These are phyloP conservation scores for Lichina pygmaea DNA, from an alignment of 495 filamentous ascomycete genomes.

Conservation along the genomic window DNA sequence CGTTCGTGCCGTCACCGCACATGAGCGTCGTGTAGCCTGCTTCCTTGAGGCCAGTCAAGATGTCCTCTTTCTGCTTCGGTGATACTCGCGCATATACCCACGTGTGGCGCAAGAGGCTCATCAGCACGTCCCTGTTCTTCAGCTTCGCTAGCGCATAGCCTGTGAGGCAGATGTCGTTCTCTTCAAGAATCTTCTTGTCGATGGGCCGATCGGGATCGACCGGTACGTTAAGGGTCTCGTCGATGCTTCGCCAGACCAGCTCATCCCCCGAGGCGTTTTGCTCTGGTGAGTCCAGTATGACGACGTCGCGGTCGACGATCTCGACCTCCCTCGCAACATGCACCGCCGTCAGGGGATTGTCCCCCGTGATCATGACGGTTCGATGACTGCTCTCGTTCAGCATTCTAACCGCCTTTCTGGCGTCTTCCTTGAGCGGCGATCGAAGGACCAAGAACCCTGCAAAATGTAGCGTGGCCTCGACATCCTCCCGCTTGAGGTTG, in stretches of 20 bases:
- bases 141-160: slow-evolving; percentile 82
- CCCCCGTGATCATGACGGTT: slow-evolving; percentile 97
- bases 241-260: slow-evolving; percentile 83
- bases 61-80: slow-evolving; percentile 97
- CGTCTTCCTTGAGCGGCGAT: slow-evolving; percentile 90
- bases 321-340: slow-evolving; percentile 92
- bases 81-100: slow-evolving; percentile 98
- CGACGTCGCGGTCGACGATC: slow-evolving; percentile 84
- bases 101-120: slow-evolving; percentile 53
- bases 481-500: slow-evolving; percentile 71
- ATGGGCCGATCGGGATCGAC: slow-evolving; percentile 65
- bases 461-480: slow-evolving; percentile 62
- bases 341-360: slow-evolving; percentile 89
- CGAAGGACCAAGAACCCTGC: slow-evolving; percentile 91
- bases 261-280: slow-evolving; percentile 57
- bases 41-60: slow-evolving; percentile 83
- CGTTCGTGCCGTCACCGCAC: slow-evolving; percentile 97
- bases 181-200: slow-evolving; percentile 53
- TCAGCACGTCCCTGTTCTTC: slow-evolving; percentile 47
- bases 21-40: slow-evolving; percentile 94
- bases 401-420: slow-evolving; percentile 80
- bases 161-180: slow-evolving; percentile 86
- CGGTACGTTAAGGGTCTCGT: slow-evolving; percentile 68
- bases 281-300: slow-evolving; percentile 88
- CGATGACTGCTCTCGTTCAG: slow-evolving; percentile 96